Evolutionary conservation across 1,139 yeast genomes (phyloP).

Genomic region (Debaryomyces coudertii): DNA sequence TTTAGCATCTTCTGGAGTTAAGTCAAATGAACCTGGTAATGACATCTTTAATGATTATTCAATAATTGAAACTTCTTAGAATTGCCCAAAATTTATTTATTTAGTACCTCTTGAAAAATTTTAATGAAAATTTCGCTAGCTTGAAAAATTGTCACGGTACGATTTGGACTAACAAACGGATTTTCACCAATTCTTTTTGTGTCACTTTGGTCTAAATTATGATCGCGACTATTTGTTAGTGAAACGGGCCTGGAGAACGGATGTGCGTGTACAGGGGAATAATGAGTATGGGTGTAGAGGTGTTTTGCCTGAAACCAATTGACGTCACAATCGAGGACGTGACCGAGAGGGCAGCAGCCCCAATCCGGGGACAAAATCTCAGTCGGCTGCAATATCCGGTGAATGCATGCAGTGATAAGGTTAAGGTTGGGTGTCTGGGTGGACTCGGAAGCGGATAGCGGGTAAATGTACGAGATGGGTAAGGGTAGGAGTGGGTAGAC

Average conservation of each 20-base stretch:
- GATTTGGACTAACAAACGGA: constrained; percentile 5
- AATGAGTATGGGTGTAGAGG: not conserved
- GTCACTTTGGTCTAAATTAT: not conserved
- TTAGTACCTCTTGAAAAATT: constrained; percentile 17
- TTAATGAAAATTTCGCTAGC: constrained; percentile 15
- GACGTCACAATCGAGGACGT: not conserved
- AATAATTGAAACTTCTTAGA: constrained; percentile 13
- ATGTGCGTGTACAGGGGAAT: not conserved
- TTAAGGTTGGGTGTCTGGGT: not conserved
- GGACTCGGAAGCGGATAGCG: too few species aligned
- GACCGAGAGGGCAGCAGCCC: not conserved
- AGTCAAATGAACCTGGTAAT: constrained; percentile 86
- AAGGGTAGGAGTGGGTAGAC: too few species aligned
- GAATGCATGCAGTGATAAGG: not conserved
- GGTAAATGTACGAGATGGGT: too few species aligned
- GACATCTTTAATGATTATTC: constrained; percentile 54
- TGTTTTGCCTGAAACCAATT: not conserved
- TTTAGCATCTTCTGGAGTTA: constrained; percentile 99
- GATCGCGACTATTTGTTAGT: not conserved
- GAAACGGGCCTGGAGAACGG: not conserved
- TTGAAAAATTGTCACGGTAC: constrained; percentile 9
- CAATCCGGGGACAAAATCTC: too few species aligned
- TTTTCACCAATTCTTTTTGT: constrained; percentile 9
- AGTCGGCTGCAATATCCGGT: not conserved
- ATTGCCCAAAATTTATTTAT: constrained; percentile 11